Conservation (phyloP, 371 early-diverging fungal species). For the Mortierella sp. region DNA sequence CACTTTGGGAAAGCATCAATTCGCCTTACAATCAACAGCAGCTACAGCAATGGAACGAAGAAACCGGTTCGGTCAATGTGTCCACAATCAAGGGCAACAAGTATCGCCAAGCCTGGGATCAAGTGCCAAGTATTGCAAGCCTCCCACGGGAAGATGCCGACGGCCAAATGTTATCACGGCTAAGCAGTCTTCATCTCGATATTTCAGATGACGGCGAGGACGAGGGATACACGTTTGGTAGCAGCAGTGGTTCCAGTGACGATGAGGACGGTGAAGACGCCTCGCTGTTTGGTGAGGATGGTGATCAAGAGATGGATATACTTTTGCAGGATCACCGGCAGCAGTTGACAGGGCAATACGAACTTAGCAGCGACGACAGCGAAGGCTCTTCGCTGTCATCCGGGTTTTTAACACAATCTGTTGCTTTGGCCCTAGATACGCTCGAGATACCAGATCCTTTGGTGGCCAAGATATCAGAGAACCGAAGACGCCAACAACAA, state of each 20-base stretch:
- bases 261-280: conserved; percentile 18
- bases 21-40: conserved; percentile 26
- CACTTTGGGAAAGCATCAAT: conserved; percentile 49
- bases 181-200: conserved; percentile 36
- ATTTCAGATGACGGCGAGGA: conserved; percentile 11
- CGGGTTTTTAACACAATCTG: conserved; percentile 27
- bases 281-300: conserved; percentile 18
- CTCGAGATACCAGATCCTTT: conserved; percentile 39
- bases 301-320: conserved; percentile 5
- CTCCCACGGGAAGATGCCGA: background rate
- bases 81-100: conserved; percentile 17
- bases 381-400: conserved; percentile 28
- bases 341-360: conserved; percentile 4
- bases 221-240: conserved; percentile 11
- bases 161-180: conserved; percentile 1
- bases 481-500: background rate
- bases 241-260: conserved; percentile 9
- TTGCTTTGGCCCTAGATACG: conserved; percentile 42
- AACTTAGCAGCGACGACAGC: conserved; percentile 48
- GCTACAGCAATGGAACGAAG: conserved; percentile 28
- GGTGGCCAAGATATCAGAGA: background rate
- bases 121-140: background rate
- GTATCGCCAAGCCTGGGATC: conserved; percentile 19
- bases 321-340: background rate
- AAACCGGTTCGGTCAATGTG: conserved; percentile 7